Conservation (phyloP, 441 rosid genomes). For the Erysimum pusillum region DNA sequence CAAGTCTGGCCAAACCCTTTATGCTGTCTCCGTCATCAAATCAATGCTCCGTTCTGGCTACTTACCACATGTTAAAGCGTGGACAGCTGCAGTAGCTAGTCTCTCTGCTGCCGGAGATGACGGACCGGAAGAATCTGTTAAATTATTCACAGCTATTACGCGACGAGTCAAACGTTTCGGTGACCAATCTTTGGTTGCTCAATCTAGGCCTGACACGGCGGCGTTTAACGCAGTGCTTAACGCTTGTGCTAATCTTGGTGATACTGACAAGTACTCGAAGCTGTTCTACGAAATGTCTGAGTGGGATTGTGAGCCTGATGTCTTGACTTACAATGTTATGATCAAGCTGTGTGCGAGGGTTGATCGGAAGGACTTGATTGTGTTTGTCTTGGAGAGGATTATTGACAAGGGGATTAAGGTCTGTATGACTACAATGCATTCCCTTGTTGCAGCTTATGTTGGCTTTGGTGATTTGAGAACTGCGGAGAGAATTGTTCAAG, state of each 20-base stretch:
- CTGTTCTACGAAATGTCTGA: slow-evolving; percentile 79
- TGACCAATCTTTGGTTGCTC: slow-evolving; percentile 60
- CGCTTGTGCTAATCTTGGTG: slow-evolving; percentile 89
- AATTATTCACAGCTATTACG: slow-evolving; percentile 64
- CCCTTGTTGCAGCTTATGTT: slow-evolving; percentile 92
- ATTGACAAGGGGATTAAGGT: slow-evolving; percentile 61
- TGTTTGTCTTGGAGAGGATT: slow-evolving; percentile 78
- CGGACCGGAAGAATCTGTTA: slow-evolving; percentile 71
- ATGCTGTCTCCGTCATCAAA: slow-evolving; percentile 75
- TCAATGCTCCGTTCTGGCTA: slow-evolving; percentile 95
- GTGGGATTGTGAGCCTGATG: slow-evolving; percentile 77
- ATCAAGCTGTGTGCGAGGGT: slow-evolving; percentile 85
- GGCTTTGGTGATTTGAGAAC: slow-evolving; percentile 84
- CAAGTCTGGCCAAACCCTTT: slow-evolving; percentile 72
- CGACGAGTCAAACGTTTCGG: slow-evolving; percentile 60
- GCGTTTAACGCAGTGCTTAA: slow-evolving; percentile 89
- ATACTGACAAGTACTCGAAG: slow-evolving; percentile 61
- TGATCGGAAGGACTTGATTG: slow-evolving; percentile 76
- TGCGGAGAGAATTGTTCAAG: slow-evolving; percentile 84
- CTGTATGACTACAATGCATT: slow-evolving; percentile 85
- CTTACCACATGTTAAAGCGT: slow-evolving; percentile 88
- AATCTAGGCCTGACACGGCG: slow-evolving; percentile 82
- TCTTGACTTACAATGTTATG: slow-evolving; percentile 79
- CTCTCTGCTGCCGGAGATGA: slow-evolving; percentile 74
- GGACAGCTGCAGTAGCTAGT: slow-evolving; percentile 83